Evolutionary conservation across 2,329 filamentous ascomycete species (phyloP), one percentile per base, ranked within the genome.

Genomic region (Calycina herbarum): DNA sequence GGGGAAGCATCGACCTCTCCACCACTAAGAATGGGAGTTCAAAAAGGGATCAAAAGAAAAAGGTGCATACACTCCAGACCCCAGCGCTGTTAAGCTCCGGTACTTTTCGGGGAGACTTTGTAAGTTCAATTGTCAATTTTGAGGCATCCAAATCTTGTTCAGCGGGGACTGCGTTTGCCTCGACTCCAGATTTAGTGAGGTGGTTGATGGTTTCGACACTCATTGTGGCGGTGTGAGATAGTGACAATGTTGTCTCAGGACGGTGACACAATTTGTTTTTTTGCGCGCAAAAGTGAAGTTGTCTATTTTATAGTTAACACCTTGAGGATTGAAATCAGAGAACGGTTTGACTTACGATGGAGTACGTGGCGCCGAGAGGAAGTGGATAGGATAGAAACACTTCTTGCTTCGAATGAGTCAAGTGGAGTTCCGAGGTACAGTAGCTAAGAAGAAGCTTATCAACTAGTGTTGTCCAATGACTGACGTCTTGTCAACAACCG

Each of bases 51-150:
- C 27, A 29, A 29, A 29, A 29, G 20, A n/a, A 24, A 13, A 10
- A 51, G n/a, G 5, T 24, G 20, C 20, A 2, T 24, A 51, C 20
- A 24, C 40, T 51, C 61, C 65, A 69, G 20, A 67, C 61, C 59
- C 69, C 71, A 10, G 61, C 51, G 2, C 70, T 72, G 56, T 72
- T 70, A 24, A 62, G 63, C 40, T 70, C 69, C 57, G 84, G 85
- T 45, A 87, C 84, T 63, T 78, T 67, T 56, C 82, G 82, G 1
- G 82, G 84, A 67, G 71, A 77, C 62, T 77, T 74, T 65, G 82
- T 85, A 69, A 80, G 78, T 64, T 78, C 82, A 79, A 85, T 83
- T 62, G 76, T 83, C 74, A 89, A 80, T 76, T 83, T 84, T 69
- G 86, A 87, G 70, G 86, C 85, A 72, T 89, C 83, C 62, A 89